Conservation (phyloP, 805 yeast species). For the Ogataea henricii region DNA sequence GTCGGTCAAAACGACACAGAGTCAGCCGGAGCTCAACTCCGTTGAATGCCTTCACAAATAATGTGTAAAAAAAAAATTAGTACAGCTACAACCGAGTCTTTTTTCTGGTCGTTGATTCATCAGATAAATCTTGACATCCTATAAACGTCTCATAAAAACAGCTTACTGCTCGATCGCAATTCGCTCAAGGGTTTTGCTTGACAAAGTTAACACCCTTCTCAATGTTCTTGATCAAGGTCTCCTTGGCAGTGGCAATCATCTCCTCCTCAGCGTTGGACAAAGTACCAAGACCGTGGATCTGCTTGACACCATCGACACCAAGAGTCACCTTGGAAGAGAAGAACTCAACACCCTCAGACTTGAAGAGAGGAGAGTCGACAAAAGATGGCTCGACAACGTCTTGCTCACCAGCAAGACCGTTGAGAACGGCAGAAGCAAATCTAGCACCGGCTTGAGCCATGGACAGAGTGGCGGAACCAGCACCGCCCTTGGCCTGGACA, state of each 20-base stretch:
- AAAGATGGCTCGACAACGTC: conserved; percentile 54
- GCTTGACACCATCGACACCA: conserved; percentile 87
- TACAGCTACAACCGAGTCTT: neutral
- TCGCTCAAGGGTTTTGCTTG: conserved; percentile 59
- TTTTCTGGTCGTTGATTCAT: neutral
- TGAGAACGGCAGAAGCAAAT: conserved; percentile 66
- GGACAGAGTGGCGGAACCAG: conserved; percentile 82
- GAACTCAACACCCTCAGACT: conserved; percentile 90
- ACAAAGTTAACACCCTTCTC: conserved; percentile 91
- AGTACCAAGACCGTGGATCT: conserved; percentile 76
- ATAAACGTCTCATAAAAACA: neutral
- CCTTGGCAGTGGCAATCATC: conserved; percentile 80
- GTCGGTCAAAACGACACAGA: no score
- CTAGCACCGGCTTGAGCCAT: conserved; percentile 87
- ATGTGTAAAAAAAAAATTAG: conserved; percentile 22
- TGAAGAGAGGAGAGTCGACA: conserved; percentile 77
- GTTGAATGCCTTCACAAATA: conserved; percentile 36
- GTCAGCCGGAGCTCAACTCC: conserved; percentile 29
- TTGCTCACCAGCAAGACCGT: conserved; percentile 50
- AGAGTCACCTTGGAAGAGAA: conserved; percentile 93
- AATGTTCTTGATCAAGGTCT: conserved; percentile 87
- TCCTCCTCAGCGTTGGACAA: conserved; percentile 79
- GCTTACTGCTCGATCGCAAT: neutral
- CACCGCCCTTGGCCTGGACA: conserved; percentile 81
- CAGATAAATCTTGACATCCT: neutral